Base-by-base conservation (phyloP, 228 moss, liverwort and hornwort species). In the Sphagnum magellanicum region DNA sequence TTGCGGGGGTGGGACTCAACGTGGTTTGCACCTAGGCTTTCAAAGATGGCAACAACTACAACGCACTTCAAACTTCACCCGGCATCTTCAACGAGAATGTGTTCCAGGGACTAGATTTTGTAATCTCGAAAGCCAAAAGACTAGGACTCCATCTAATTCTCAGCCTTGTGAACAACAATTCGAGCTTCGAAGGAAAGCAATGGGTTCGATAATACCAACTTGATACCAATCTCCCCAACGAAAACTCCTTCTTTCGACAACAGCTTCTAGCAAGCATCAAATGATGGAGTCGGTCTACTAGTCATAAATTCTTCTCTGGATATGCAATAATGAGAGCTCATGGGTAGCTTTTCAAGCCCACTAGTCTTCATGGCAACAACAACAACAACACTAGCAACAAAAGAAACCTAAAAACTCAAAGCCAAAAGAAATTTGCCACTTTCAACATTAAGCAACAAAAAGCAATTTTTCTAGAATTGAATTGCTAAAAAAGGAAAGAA, bases 21-120 rank as follows among this genome's bases (percentile, higher is more conserved):
- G 88, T 91, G 0, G 84, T 76, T 57, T 86, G 91, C 6, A 75
- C 89, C 16, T 91, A 89, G 91, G 91, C 91, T 6, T 91, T 91
- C 63, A 71, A 81, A 7, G 91, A 91, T 59, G 91, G 91, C 5
- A 72, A 16, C 51, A 74, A 72, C 32, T 50, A 65, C 69, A 49
- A 64, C 47, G 81, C 89, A 50, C 89, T 91, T n/a, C 91, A 91
- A 68, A 68, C 51, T 53, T 60, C 75, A 5, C 91, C 91, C 0
- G 91, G 91, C 14, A 76, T 81, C 13, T 91, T 83, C 70, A 81
- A 86, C 14, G 88, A 91, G 60, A 59, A 63, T 11, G 81, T 86
- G 0, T 91, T 91, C 52, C 72, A 14, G 83, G 87, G 81, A 12
- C 77, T 87, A 0, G 87, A 87, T 60, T 87, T 79, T 65, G 59